These are phyloP conservation scores for Cyamopsis tetragonoloba DNA, from an alignment of 306 rosid species.

Conservation along the genomic window DNA sequence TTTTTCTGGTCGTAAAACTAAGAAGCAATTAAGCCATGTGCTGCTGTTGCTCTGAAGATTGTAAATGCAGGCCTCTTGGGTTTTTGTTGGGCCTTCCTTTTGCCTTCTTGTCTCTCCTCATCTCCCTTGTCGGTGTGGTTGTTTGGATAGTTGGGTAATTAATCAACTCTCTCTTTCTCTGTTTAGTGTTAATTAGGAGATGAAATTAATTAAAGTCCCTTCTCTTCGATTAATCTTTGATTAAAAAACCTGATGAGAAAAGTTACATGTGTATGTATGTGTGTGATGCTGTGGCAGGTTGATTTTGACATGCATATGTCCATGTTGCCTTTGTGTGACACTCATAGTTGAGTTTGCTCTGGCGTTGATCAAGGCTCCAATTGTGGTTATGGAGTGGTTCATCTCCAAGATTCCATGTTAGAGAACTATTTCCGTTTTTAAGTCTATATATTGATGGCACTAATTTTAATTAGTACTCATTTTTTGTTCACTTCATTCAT, in stretches of 20 bases:
- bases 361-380: conserved; percentile 66
- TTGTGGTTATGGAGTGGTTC: conserved; percentile 78
- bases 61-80: conserved; percentile 67
- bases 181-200: too few relatives aligned
- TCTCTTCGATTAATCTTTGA: background rate
- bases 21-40: conserved; percentile 27
- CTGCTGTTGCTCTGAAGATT: conserved; percentile 64
- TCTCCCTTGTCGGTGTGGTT: conserved; percentile 59
- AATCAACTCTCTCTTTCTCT: background rate
- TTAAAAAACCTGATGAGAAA: background rate
- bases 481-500: conserved; percentile 1
- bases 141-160: conserved; percentile 73
- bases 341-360: conserved; percentile 69
- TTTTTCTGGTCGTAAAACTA: too few relatives aligned
- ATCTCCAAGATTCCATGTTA: conserved; percentile 83
- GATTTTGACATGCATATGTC: conserved; percentile 66
- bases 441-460: background rate
- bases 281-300: conserved; percentile 42
- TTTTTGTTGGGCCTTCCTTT: conserved; percentile 71
- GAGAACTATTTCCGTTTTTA: background rate
- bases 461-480: background rate
- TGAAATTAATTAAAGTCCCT: background rate
- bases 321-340: conserved; percentile 87
- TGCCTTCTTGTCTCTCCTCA: conserved; percentile 59
- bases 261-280: background rate